Evolutionary conservation across 83 land plant genomes (phyloP), one percentile per base, ranked within the genome.

Genomic region (Picea engelmannii): DNA sequence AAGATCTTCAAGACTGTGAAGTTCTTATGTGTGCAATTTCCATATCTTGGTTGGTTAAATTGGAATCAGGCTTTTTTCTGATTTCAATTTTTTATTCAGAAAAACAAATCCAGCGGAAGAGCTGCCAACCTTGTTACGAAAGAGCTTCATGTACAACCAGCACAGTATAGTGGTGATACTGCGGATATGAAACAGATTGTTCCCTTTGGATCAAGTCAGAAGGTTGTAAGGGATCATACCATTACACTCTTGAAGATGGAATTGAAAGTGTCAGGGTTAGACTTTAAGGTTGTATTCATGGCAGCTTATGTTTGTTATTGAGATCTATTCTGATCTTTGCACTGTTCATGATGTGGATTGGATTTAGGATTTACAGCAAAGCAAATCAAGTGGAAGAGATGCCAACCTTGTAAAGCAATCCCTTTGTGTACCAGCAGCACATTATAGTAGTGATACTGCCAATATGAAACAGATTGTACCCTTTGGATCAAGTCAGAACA

Each of bases 121-220:
- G 59, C 21, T 47, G 52, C 77, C 59, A 49, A 52, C 13, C 27
- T 49, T 74, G 16, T 74, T 52, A 74, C 13, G 27, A 74, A 74
- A 49, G 77, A 52, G 21, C 60, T 21, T 23, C 59, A 21, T 47
- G 59, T 74, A 44, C 77, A 74, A 74, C 59, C 42, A 49, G 77
- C 20, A 49, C 77, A 21, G 16, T 47, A 0, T 42, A 74, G 77
- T 23, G 52, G 77, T 49, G 77, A 47, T 16, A 47, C 47, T 74
- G 77, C 49, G 59, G 77, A 74, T 47, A 47, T 49, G 59, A 74
- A 74, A 74, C 77, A 74, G 77, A 74, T 74, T 47, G 59, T 74
- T 74, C 77, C 77, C 17, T 44, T 74, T 74, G 77, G 16, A 74
- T 10, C 77, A 49, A 49, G 59, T 47, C 77, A 74, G 58, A 74